Conservation (phyloP, 495 filamentous ascomycete species). For the Aspergillus cavernicola region DNA sequence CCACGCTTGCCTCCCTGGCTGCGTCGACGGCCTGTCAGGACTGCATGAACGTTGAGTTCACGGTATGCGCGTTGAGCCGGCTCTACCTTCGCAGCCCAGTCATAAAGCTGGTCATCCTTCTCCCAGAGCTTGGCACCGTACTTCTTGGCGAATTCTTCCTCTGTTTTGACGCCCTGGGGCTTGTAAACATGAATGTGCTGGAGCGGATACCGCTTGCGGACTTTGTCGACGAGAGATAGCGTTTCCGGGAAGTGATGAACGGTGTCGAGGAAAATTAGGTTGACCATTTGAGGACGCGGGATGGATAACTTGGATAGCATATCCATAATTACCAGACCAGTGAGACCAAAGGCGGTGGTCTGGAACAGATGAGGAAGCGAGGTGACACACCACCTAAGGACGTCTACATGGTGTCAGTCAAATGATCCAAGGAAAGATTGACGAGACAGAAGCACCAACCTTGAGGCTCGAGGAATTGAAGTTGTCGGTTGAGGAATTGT, state of each 20-base stretch:
- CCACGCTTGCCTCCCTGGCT: slow-evolving; percentile 94
- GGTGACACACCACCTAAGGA: slow-evolving; percentile 86
- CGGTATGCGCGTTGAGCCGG: slow-evolving; percentile 89
- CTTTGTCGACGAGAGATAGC: slow-evolving; percentile 71
- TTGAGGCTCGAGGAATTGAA: slow-evolving; percentile 76
- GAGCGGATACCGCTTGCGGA: slow-evolving; percentile 70
- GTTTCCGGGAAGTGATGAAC: slow-evolving; percentile 95
- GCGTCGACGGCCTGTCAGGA: slow-evolving; percentile 88
- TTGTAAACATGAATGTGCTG: slow-evolving; percentile 84
- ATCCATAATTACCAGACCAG: slow-evolving; percentile 89
- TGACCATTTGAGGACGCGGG: slow-evolving; percentile 64
- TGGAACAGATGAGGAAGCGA: slow-evolving; percentile 91
- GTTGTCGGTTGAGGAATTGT: slow-evolving; percentile 81
- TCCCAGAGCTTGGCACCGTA: slow-evolving; percentile 88
- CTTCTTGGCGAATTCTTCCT: slow-evolving; percentile 71
- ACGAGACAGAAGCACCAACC: slow-evolving; percentile 38
- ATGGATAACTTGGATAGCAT: slow-evolving; percentile 85
- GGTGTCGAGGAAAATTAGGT: slow-evolving; percentile 96
- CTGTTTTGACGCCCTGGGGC: slow-evolving; percentile 65
- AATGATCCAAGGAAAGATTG: slow-evolving; percentile 8
- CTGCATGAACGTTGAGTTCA: slow-evolving; percentile 83
- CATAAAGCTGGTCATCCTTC: slow-evolving; percentile 80
- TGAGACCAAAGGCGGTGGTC: slow-evolving; percentile 95
- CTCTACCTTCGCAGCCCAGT: slow-evolving; percentile 97
- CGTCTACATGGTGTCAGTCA: slow-evolving; percentile 53